Evolutionary conservation across 805 yeast species (phyloP).

Genomic region (Candida multigemmis): DNA sequence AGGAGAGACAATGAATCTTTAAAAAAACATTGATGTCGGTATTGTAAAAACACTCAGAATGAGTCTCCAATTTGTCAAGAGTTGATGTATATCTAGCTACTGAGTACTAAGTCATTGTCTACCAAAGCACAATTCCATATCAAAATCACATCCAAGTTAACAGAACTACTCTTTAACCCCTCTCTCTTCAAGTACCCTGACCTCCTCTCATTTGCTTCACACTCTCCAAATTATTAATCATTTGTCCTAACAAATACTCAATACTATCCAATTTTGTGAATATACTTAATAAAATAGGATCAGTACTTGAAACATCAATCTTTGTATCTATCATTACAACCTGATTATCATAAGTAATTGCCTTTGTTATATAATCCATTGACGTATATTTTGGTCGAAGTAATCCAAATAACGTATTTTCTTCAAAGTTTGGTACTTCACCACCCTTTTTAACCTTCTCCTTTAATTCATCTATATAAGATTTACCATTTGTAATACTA

Average conservation of each 20-base stretch:
- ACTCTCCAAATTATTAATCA: conserved; percentile 9
- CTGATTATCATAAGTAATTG: conserved; percentile 47
- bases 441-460: conserved; percentile 37
- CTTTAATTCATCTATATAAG: conserved; percentile 51
- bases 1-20: no score
- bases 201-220: background rate
- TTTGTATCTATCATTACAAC: conserved; percentile 58
- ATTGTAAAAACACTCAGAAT: no score
- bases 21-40: no score
- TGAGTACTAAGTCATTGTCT: conserved; percentile 1
- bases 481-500: conserved; percentile 33
- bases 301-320: conserved; percentile 54
- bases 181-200: no score
- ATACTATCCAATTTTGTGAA: conserved; percentile 56
- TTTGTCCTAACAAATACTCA: conserved; percentile 39
- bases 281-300: conserved; percentile 55
- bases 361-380: conserved; percentile 49
- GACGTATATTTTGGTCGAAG: conserved; percentile 23
- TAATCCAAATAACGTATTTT: conserved; percentile 4
- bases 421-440: conserved; percentile 3
- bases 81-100: no score
- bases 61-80: no score
- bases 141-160: conserved; percentile 1
- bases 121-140: background rate
- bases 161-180: no score